Base-by-base conservation (phyloP, 805 yeast species). In the Kregervanrija pseudodelftensis region DNA sequence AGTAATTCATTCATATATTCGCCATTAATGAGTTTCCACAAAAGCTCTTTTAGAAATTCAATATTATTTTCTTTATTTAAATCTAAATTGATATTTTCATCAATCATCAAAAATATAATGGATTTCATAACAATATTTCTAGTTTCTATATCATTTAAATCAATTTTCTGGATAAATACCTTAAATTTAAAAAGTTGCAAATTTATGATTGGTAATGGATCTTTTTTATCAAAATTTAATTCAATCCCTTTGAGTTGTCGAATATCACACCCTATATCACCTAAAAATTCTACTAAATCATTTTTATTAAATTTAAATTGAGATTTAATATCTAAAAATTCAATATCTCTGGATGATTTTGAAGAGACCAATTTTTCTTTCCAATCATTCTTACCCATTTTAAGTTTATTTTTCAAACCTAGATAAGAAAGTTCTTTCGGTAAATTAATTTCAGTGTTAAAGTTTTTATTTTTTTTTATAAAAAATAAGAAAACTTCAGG, bases 251-350 rank as follows among this genome's bases (percentile, higher is more conserved):
- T 12, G 11, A n/a, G 8, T 36, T 12, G 15, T 36, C 28, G 8
- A 8, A 17, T 28, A 13, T 45, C 49, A 22, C 40, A 41, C 13
- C 53, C 53, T 7, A 48, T n/a, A 37, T 37, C 38, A 13, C 36
- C 12, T 31, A 40, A 33, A 38, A 49, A 49, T 2, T 14, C 9
- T 14, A 8, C 9, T 14, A 33, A n/a, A 7, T 33, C 36, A 13
- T 33, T 33, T 9, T n/a, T 14, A 7, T 14, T 8, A 33, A 33
- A 13, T 33, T n/a, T 4, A 33, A 22, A 22, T 7, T 22, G 28
- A 8, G 28, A 22, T 22, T 22, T 8, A 22, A 22, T 8, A 22
- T 22, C 7, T 22, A 22, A 22, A 22, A 5, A 22, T 22, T 22
- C 28, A 22, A 22, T 7, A 22, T 22, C 28, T 22, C 28, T 22